A percentile compares a stretch with the other conserved stretches of the same genome.
Conservation (phyloP, 495 filamentous ascomycete species). For the Sordaria brevicollis region DNA sequence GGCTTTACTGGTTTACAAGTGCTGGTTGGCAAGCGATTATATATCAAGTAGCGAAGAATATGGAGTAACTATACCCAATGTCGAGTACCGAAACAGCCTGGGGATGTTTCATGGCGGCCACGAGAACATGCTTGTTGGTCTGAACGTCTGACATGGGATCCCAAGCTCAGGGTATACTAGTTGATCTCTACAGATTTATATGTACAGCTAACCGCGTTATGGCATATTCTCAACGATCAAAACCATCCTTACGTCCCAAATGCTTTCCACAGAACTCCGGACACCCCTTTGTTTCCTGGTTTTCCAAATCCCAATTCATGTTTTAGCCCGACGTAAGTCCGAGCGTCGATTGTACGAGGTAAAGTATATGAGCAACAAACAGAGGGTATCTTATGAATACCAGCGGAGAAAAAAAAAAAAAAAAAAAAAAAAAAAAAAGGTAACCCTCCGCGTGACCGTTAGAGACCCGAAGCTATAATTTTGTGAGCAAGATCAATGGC, state of each 20-base stretch:
- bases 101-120: too few species aligned
- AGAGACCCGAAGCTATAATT: too few species aligned
- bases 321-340: background rate
- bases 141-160: too few species aligned
- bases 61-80: background rate
- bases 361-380: background rate
- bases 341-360: background rate
- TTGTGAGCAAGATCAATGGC: too few species aligned
- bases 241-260: background rate
- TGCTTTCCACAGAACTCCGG: background rate
- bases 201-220: too few species aligned
- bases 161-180: too few species aligned
- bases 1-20: background rate
- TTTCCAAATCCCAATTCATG: background rate
- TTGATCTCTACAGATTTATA: too few species aligned
- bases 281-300: background rate
- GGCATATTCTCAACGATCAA: background rate
- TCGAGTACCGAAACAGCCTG: background rate
- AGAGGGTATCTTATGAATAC: background rate
- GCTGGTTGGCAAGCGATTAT: background rate
- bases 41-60: background rate
- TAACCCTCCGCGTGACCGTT: too few species aligned
- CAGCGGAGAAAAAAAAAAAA: too few species aligned
- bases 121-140: too few species aligned
- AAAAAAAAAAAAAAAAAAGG: too few species aligned